phyloP scores from a whole-genome alignment of 148 eudicot genomes.

The Selenicereus undatus region DNA sequence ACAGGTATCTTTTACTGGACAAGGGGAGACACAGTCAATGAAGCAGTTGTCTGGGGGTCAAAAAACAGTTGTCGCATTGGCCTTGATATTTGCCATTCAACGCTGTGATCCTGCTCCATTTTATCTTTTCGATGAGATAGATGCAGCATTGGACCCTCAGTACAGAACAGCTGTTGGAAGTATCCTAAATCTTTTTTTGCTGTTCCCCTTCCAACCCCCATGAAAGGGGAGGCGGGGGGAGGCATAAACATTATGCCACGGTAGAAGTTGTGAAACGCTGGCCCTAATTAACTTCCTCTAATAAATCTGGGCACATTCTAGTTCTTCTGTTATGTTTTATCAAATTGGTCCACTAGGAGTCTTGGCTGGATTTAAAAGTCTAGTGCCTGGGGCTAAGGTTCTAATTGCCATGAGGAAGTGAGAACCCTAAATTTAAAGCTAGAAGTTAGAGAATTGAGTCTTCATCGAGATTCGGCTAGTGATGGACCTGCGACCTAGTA shows the following conservation, averaged over 20 bases:
- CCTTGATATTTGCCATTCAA: constrained; percentile 91
- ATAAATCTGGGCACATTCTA: neutral
- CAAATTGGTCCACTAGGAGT: neutral
- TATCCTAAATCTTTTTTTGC: constrained; percentile 47
- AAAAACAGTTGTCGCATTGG: constrained; percentile 96
- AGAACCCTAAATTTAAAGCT: neutral
- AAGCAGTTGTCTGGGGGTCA: constrained; percentile 99
- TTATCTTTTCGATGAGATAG: constrained; percentile 99
- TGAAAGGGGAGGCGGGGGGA: neutral
- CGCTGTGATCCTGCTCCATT: constrained; percentile 99
- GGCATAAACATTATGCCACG: neutral
- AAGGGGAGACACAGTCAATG: constrained; percentile 99
- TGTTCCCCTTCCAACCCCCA: neutral
- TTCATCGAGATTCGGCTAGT: neutral
- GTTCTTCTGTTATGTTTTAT: neutral
- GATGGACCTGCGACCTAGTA: neutral
- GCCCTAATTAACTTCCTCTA: neutral
- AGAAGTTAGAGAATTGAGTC: neutral
- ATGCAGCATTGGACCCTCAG: constrained; percentile 99
- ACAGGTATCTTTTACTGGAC: constrained; percentile 97
- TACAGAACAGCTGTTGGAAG: constrained; percentile 99
- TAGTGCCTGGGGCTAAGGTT: neutral
- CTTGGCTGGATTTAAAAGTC: neutral
- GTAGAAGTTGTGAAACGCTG: neutral
- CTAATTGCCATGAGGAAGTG: neutral